These are phyloP conservation scores for Fraxinus dipetala DNA, from an alignment of 305 asterid genomes.

Conservation along the genomic window DNA sequence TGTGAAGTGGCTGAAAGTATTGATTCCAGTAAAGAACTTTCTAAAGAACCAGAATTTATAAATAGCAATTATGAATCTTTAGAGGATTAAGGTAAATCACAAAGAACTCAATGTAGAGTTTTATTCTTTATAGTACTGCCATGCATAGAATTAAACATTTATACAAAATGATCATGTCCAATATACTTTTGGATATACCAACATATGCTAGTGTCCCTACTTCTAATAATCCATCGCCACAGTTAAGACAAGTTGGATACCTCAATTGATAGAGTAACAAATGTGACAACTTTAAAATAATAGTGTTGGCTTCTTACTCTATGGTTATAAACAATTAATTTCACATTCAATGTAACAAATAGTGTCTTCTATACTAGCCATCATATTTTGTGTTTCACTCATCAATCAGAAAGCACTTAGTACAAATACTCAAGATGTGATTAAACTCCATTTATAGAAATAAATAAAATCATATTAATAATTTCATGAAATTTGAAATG, in stretches of 20 bases:
- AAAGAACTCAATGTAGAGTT: neutral
- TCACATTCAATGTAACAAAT: neutral
- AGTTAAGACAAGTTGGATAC: neutral
- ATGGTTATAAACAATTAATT: neutral
- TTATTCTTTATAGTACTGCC: neutral
- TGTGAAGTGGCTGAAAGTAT: too few relatives aligned
- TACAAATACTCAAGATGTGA: neutral
- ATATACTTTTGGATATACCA: neutral
- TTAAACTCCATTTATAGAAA: neutral
- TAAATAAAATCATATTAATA: neutral
- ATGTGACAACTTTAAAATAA: too few relatives aligned
- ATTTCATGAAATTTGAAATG: neutral
- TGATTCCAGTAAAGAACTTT: too few relatives aligned
- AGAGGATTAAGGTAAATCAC: neutral
- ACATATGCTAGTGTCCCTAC: neutral
- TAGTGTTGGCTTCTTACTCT: neutral
- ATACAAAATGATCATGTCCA: neutral
- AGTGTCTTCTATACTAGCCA: neutral
- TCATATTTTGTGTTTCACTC: neutral
- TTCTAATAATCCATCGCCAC: neutral
- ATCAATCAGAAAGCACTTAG: too few relatives aligned
- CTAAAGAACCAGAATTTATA: neutral
- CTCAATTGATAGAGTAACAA: neutral
- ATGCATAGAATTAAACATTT: neutral
- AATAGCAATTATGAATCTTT: neutral